Evolutionary conservation across 2,329 filamentous ascomycete genomes (phyloP).

Genomic region (Aspergillus intermedius): DNA sequence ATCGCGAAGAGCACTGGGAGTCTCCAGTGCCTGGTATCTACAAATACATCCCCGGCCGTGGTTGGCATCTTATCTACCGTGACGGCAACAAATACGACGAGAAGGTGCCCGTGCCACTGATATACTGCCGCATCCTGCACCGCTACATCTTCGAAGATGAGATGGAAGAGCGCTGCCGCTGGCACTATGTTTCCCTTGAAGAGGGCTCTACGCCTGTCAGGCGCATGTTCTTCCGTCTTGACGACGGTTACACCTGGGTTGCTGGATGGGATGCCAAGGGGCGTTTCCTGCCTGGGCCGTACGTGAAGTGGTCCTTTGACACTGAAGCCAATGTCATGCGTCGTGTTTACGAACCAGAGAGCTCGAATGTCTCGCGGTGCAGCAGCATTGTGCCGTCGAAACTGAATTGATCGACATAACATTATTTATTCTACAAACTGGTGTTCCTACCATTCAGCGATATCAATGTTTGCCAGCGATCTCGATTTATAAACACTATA

Average conservation of each 20-base stretch:
- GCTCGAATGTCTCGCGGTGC: conserved; percentile 30
- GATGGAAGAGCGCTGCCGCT: conserved; percentile 42
- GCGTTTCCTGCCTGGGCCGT: conserved; percentile 46
- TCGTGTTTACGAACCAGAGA: conserved; percentile 26
- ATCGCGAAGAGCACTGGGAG: conserved; percentile 44
- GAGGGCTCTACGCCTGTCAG: conserved; percentile 32
- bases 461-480: conserved; percentile 1
- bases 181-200: conserved; percentile 34
- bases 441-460: neutral
- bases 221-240: conserved; percentile 45
- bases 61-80: conserved; percentile 44
- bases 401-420: conserved; percentile 13
- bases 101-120: conserved; percentile 31
- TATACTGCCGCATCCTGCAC: conserved; percentile 45
- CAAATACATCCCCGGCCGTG: conserved; percentile 44
- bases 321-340: conserved; percentile 31
- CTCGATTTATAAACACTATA: neutral
- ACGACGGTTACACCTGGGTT: conserved; percentile 45
- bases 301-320: conserved; percentile 45
- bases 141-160: conserved; percentile 45
- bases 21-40: conserved; percentile 44
- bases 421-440: neutral
- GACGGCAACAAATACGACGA: conserved; percentile 29
- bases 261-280: conserved; percentile 45
- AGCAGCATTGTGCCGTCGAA: conserved; percentile 28